A percentile compares a stretch with the other conserved stretches of the same genome.
Conservation (phyloP, 2,329 filamentous ascomycete genomes). For the Pseudogymnoascus sp. region DNA sequence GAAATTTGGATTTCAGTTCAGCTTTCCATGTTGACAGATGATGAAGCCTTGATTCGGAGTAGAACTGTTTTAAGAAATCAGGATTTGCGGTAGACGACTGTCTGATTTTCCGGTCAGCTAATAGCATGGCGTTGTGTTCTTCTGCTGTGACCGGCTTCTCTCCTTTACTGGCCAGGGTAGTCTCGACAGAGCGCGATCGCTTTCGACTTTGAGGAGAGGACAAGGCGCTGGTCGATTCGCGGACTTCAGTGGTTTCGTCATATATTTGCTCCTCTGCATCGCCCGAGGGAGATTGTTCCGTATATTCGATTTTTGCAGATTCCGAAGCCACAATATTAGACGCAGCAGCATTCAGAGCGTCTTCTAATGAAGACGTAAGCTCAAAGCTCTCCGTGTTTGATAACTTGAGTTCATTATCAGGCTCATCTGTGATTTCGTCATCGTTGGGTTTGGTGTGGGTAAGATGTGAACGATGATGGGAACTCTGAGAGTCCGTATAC, state of each 20-base stretch:
- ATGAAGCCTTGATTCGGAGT: constrained; percentile 88
- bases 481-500: neutral
- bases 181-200: neutral
- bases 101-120: constrained; percentile 75
- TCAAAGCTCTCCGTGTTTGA: constrained; percentile 20
- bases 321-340: neutral
- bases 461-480: neutral
- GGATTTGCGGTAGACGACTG: constrained; percentile 90
- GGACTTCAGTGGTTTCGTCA: constrained; percentile 5
- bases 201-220: neutral
- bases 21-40: constrained; percentile 97
- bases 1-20: constrained; percentile 81
- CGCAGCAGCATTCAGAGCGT: constrained; percentile 21
- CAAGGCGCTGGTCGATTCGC: neutral
- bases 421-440: neutral
- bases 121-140: constrained; percentile 78
- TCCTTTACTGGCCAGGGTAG: neutral
- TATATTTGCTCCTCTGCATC: neutral
- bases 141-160: constrained; percentile 57
- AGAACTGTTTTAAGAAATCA: constrained; percentile 88
- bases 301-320: neutral
- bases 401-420: neutral
- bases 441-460: neutral
- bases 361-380: constrained; percentile 27
- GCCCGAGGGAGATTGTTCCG: neutral